These are phyloP conservation scores for Stagonosporopsis chrysanthemi DNA, from an alignment of 2,329 filamentous ascomycete species.

Conservation along the genomic window DNA sequence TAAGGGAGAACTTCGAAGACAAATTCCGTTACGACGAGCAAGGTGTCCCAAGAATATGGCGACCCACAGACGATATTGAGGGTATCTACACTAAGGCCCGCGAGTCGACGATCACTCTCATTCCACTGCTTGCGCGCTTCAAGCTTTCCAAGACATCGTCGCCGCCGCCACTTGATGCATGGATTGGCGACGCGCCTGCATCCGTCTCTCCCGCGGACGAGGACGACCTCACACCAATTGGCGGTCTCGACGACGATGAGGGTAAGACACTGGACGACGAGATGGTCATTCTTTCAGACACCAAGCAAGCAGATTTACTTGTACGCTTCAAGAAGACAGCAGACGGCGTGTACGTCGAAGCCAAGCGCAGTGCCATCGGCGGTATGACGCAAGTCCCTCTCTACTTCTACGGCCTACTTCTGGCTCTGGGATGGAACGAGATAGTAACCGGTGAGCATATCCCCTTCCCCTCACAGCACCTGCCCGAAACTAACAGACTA, in stretches of 20 bases:
- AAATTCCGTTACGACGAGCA: conserved; percentile 98
- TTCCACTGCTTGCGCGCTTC: conserved; percentile 88
- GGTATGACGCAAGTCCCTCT: conserved; percentile 92
- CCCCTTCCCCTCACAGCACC: not conserved
- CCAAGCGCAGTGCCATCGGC: conserved; percentile 94
- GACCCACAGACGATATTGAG: conserved; percentile 95
- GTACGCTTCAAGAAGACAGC: conserved; percentile 98
- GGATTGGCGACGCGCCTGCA: conserved; percentile 79
- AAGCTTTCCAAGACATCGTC: conserved; percentile 75
- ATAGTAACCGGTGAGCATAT: conserved; percentile 84
- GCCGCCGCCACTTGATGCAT: conserved; percentile 81
- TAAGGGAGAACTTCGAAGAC: conserved; percentile 98
- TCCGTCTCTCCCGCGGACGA: conserved; percentile 83
- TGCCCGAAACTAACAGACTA: conserved; percentile 18
- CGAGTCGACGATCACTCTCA: conserved; percentile 88
- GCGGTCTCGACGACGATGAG: conserved; percentile 92
- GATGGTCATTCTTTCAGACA: conserved; percentile 91
- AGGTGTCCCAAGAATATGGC: conserved; percentile 95
- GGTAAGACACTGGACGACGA: conserved; percentile 95
- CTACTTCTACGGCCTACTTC: conserved; percentile 89
- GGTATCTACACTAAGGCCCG: conserved; percentile 90
- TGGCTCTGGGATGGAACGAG: conserved; percentile 98
- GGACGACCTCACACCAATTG: conserved; percentile 87
- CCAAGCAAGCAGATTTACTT: conserved; percentile 88
- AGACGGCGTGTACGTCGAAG: conserved; percentile 96